Evolutionary conservation across 2,329 filamentous ascomycete species (phyloP).

Genomic region (Arthrobotrys megalospora): DNA sequence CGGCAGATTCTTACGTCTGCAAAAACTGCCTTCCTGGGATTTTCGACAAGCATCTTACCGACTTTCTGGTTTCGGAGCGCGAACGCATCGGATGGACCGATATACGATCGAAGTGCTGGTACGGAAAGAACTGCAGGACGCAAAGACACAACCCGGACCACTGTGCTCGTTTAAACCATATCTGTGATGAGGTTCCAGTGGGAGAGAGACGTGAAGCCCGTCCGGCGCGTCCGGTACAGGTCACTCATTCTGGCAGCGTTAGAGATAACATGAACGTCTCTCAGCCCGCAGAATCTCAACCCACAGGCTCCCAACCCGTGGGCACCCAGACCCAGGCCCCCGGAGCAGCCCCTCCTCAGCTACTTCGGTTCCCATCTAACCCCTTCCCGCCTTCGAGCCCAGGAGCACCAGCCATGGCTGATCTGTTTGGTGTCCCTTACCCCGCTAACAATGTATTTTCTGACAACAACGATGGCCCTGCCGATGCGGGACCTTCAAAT

Average conservation of each 20-base stretch:
- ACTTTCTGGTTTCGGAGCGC: constrained; percentile 44
- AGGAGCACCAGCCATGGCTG: neutral
- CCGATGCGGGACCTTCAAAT: constrained; percentile 50
- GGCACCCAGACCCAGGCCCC: neutral
- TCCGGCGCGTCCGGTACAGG: neutral
- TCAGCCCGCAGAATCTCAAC: neutral
- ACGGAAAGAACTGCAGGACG: constrained; percentile 56
- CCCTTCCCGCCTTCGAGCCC: neutral
- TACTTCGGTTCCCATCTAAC: neutral
- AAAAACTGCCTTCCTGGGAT: constrained; percentile 22
- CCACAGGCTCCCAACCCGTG: neutral
- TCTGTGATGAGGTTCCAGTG: constrained; percentile 41
- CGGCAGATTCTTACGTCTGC: constrained; percentile 38
- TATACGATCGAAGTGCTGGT: constrained; percentile 46
- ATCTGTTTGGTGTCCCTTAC: neutral
- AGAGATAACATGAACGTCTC: constrained; percentile 11
- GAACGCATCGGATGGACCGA: constrained; percentile 54
- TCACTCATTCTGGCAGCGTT: constrained; percentile 38
- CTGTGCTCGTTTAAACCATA: constrained; percentile 51
- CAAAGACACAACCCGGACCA: constrained; percentile 53
- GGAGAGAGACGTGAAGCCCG: constrained; percentile 30
- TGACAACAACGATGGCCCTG: constrained; percentile 8
- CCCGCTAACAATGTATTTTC: constrained; percentile 15
- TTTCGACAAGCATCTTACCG: constrained; percentile 36
- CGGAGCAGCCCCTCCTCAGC: neutral